Evolutionary conservation across 768 basidiomycete genomes (phyloP).

Genomic region (Pleurotus salmoneostramineus): DNA sequence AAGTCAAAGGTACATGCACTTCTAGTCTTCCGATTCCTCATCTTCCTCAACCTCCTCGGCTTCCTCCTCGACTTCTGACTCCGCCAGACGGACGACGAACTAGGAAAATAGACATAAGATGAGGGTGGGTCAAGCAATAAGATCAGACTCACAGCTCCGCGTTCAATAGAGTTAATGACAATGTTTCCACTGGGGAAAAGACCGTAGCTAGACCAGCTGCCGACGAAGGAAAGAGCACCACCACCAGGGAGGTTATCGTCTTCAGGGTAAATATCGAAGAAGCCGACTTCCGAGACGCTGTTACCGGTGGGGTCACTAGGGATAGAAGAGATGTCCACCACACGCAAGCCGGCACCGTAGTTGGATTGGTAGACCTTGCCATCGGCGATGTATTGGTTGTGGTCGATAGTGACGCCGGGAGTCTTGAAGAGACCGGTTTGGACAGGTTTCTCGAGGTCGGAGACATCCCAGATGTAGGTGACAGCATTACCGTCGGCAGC

Average conservation of each 20-base stretch:
- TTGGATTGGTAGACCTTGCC: conserved; percentile 24
- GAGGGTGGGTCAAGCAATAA: neutral
- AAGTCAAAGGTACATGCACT: neutral
- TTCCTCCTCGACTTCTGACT: neutral
- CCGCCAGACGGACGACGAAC: neutral
- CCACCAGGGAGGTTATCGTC: conserved; percentile 4
- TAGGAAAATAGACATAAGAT: neutral
- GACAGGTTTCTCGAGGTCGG: conserved; percentile 18
- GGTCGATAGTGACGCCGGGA: conserved; percentile 21
- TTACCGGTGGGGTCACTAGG: conserved; percentile 23
- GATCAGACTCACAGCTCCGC: neutral
- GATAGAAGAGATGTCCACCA: conserved; percentile 23
- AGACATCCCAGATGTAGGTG: conserved; percentile 28
- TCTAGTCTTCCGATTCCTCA: neutral
- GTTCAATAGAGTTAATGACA: conserved; percentile 14
- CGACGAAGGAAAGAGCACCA: conserved; percentile 8
- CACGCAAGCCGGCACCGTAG: conserved; percentile 23
- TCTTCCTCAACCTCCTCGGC: neutral
- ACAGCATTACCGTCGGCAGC: conserved; percentile 20
- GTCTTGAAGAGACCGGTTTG: conserved; percentile 24
- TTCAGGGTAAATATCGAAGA: conserved; percentile 7
- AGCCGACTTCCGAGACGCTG: conserved; percentile 6
- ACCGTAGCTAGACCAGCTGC: conserved; percentile 13
- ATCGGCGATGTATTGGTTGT: conserved; percentile 24
- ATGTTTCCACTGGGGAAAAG: conserved; percentile 14